Conservation (phyloP, 305 asterid species). For the Fraxinus floribunda region DNA sequence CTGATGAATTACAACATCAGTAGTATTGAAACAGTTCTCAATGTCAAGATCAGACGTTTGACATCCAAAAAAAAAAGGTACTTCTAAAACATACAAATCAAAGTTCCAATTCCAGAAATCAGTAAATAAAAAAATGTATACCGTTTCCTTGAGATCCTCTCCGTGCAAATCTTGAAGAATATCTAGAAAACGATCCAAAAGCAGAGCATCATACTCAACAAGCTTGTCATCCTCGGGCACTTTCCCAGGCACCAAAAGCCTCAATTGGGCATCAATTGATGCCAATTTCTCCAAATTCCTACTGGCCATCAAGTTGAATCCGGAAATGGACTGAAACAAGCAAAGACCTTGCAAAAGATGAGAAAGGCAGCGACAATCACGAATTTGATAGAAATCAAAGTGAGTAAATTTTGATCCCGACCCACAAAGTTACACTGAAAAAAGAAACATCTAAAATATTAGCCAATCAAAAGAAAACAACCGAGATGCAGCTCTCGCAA, state of each 20-base stretch:
- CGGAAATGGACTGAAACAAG: neutral
- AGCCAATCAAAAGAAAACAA: neutral
- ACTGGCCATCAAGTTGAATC: slow-evolving; percentile 30
- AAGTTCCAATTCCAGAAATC: neutral
- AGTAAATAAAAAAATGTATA: slow-evolving; percentile 16
- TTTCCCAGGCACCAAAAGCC: slow-evolving; percentile 48
- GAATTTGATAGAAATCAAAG: neutral
- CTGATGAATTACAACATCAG: neutral
- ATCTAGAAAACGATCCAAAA: slow-evolving; percentile 53
- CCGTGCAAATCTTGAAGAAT: slow-evolving; percentile 59
- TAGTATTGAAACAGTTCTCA: neutral
- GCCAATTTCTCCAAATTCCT: slow-evolving; percentile 50
- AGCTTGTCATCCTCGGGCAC: slow-evolving; percentile 58
- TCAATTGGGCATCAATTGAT: slow-evolving; percentile 55
- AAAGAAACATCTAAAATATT: neutral
- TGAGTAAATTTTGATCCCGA: neutral
- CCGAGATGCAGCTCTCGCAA: neutral
- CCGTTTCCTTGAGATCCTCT: slow-evolving; percentile 52
- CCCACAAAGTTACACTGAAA: neutral
- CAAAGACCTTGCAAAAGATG: neutral
- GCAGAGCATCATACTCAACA: slow-evolving; percentile 55
- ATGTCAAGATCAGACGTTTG: neutral
- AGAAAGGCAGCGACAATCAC: neutral
- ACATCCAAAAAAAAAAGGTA: neutral
- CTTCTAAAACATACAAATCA: neutral